Base-by-base conservation (phyloP, 495 filamentous ascomycete species). In the Aspergillus wentii region DNA sequence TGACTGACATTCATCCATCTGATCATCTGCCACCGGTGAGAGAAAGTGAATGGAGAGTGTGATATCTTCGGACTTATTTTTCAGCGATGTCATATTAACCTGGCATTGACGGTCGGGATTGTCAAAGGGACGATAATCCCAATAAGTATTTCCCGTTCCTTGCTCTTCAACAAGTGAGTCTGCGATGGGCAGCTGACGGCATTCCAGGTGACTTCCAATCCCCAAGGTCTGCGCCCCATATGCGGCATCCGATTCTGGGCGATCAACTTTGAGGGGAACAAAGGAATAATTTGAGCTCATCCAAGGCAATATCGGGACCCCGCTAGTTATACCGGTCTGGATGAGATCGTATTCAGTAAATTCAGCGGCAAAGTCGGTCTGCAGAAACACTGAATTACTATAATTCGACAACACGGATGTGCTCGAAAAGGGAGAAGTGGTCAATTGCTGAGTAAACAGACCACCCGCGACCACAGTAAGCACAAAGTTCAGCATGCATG, bases 271-370 rank as follows among this genome's bases (percentile, higher is more conserved):
- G 2, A 68, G 30, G 4, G 64, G 64, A 10, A 62, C 38, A 14
- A 65, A 68, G 3, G 64, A 64, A 17, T 59, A 46, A 19, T 62
- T 59, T 2, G 61, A 33, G 25, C 53, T 57, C 0, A 60, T 65
- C 64, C 64, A 68, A 1, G 64, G 41, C 6, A 65, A 43, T 43
- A 68, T 45, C 3, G 64, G 56, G 2, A 65, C 51, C 1, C 59
- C 61, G 21, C 61, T 65, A 3, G 51, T 64, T 29, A 68, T 62
- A 18, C 64, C 66, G 9, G 59, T 62, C 26, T 68, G 64, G 8
- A 68, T 65, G 25, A 68, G 37, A 25, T 65, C 61, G 43, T 65
- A 65, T 30, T 64, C 61, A 1, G 59, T 65, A 33, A 68, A 65
- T 20, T 65, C 56, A 10, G 54, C 57, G 0, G 64, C 56, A 43